Evolutionary conservation across 768 basidiomycete species (phyloP).

Genomic region (Mycena alexandri): DNA sequence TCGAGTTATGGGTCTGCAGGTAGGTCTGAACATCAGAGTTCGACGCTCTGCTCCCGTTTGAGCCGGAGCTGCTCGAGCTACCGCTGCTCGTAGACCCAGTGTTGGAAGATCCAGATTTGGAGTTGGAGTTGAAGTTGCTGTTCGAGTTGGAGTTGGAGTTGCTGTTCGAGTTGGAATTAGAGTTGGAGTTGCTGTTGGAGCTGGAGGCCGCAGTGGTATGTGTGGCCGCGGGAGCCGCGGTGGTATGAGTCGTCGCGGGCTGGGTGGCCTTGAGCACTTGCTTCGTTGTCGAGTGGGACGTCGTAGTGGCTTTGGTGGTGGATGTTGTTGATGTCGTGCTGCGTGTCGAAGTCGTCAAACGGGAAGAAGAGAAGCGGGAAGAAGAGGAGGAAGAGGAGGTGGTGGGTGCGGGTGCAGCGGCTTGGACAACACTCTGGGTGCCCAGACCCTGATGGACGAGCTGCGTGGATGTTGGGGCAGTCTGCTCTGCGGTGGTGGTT

Average conservation of each 20-base stretch:
- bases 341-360: slow-evolving; percentile 39
- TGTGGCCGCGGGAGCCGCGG: slow-evolving; percentile 31
- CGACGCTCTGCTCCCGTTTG: slow-evolving; percentile 46
- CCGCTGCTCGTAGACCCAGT: slow-evolving; percentile 25
- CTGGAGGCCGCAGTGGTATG: slow-evolving; percentile 26
- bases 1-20: slow-evolving; percentile 71
- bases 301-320: slow-evolving; percentile 33
- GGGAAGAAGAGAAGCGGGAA: slow-evolving; percentile 19
- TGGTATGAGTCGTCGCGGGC: background rate
- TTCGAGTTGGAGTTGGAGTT: slow-evolving; percentile 23
- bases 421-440: slow-evolving; percentile 12
- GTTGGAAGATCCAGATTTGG: slow-evolving; percentile 29
- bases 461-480: slow-evolving; percentile 40
- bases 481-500: slow-evolving; percentile 27
- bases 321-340: slow-evolving; percentile 39
- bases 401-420: background rate
- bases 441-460: slow-evolving; percentile 35
- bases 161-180: slow-evolving; percentile 21
- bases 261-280: slow-evolving; percentile 18
- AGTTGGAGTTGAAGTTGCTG: slow-evolving; percentile 31
- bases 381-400: slow-evolving; percentile 38
- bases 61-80: slow-evolving; percentile 44
- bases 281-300: slow-evolving; percentile 27
- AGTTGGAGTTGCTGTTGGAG: slow-evolving; percentile 33
- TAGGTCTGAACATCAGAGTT: slow-evolving; percentile 64